Percentiles rank a stretch among this genome's conserved stretches.
phyloP scores from a whole-genome alignment of 2,329 filamentous ascomycete genomes.

The Huntiella savannae region DNA sequence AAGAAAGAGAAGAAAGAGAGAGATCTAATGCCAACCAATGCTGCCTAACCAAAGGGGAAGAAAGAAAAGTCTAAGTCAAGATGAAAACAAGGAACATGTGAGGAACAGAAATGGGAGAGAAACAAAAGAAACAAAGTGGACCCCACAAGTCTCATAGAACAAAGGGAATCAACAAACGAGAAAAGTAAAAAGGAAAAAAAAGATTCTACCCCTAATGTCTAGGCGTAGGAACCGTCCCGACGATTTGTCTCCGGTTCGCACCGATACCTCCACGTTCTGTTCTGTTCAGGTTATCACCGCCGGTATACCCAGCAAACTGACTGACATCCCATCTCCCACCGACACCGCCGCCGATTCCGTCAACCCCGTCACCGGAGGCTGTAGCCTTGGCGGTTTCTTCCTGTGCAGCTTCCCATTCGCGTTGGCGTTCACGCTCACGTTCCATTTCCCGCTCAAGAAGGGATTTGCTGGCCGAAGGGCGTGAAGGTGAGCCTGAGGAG shows the following conservation, averaged over 20 bases:
- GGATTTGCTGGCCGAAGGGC: conserved; percentile 41
- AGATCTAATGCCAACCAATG: background rate
- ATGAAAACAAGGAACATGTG: no score
- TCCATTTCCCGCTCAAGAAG: conserved; percentile 68
- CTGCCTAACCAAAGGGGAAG: no score
- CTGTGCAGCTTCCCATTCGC: conserved; percentile 64
- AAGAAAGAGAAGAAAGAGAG: background rate
- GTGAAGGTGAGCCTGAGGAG: conserved; percentile 22
- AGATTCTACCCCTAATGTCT: background rate
- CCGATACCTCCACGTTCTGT: conserved; percentile 43
- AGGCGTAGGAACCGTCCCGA: conserved; percentile 47
- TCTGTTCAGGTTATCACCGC: conserved; percentile 55
- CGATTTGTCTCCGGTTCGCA: conserved; percentile 54
- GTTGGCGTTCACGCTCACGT: conserved; percentile 54
- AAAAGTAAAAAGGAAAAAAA: background rate
- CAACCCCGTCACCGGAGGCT: conserved; percentile 31
- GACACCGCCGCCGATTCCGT: conserved; percentile 47
- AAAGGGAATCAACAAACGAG: background rate
- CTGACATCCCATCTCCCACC: conserved; percentile 56
- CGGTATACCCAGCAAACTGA: conserved; percentile 56
- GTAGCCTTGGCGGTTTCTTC: conserved; percentile 39
- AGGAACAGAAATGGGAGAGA: background rate
- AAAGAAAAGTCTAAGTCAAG: no score
- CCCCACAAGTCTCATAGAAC: background rate
- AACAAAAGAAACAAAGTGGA: background rate